Evolutionary conservation across 495 filamentous ascomycete genomes (phyloP).

Genomic region (Aspergillus sparsus): DNA sequence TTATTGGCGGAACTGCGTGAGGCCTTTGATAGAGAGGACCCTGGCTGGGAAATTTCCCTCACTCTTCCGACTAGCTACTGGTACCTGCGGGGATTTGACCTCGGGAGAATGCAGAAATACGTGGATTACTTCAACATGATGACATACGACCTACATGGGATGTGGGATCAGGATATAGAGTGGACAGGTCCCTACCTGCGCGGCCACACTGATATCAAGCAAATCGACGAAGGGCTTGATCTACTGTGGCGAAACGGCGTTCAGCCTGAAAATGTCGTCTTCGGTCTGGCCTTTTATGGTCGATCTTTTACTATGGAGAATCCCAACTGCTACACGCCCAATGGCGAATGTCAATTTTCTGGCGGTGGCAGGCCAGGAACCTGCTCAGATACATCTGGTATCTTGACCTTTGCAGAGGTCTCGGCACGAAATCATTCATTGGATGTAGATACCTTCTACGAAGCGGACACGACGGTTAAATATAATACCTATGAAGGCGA

Average conservation of each 20-base stretch:
- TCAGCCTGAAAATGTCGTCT: slow-evolving; percentile 31
- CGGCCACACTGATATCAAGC: slow-evolving; percentile 30
- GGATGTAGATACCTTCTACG: slow-evolving; percentile 23
- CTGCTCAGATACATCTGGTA: too few relatives aligned
- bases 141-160: slow-evolving; percentile 47
- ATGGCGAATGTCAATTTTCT: slow-evolving; percentile 24
- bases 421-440: slow-evolving; percentile 18
- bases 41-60: slow-evolving; percentile 39
- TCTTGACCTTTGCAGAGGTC: slow-evolving; percentile 45
- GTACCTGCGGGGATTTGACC: slow-evolving; percentile 53
- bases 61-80: slow-evolving; percentile 48
- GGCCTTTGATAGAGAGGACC: slow-evolving; percentile 16
- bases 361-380: slow-evolving; percentile 29
- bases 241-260: slow-evolving; percentile 37
- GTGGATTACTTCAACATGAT: slow-evolving; percentile 59
- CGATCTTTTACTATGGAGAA: slow-evolving; percentile 30
- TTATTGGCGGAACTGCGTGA: slow-evolving; percentile 35
- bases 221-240: slow-evolving; percentile 29
- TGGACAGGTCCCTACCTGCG: slow-evolving; percentile 15
- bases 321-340: slow-evolving; percentile 17
- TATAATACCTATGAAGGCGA: slow-evolving; percentile 28
- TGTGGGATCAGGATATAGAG: slow-evolving; percentile 13
- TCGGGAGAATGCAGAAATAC: slow-evolving; percentile 32
- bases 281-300: slow-evolving; percentile 42
- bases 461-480: slow-evolving; percentile 24